Evolutionary conservation across 169 alveolate species (phyloP).

Genomic region (Plasmodium ovale): DNA sequence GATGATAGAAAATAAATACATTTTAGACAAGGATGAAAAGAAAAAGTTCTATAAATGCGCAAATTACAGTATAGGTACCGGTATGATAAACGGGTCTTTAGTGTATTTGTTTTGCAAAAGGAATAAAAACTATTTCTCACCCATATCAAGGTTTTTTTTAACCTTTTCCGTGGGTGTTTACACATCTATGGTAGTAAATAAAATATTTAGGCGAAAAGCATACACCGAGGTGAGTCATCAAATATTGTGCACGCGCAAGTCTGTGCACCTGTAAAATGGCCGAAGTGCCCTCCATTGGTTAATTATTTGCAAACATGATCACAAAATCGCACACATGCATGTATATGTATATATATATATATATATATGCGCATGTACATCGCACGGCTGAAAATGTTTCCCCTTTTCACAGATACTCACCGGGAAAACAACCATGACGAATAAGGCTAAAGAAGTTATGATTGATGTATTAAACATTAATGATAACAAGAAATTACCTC

Average conservation of each 20-base stretch:
- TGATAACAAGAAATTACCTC: slow-evolving; percentile 6
- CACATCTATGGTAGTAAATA: slow-evolving; percentile 62
- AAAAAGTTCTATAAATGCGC: slow-evolving; percentile 68
- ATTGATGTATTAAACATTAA: slow-evolving; percentile 44
- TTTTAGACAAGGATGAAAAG: slow-evolving; percentile 61
- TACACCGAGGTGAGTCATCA: slow-evolving; percentile 37
- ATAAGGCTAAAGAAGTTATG: slow-evolving; percentile 64
- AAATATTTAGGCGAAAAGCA: slow-evolving; percentile 64
- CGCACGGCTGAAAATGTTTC: not conserved
- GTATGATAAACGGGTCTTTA: slow-evolving; percentile 54
- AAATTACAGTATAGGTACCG: slow-evolving; percentile 63
- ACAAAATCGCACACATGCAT: not conserved
- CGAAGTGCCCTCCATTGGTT: not conserved
- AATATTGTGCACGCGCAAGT: not conserved
- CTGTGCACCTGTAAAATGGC: not conserved
- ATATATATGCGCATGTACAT: not conserved
- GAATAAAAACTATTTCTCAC: slow-evolving; percentile 21
- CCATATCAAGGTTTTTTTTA: slow-evolving; percentile 50
- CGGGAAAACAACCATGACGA: slow-evolving; percentile 55
- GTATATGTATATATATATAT: not conserved
- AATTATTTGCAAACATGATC: not conserved
- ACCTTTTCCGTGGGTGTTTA: slow-evolving; percentile 65
- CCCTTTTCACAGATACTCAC: slow-evolving; percentile 28
- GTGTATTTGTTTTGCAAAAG: slow-evolving; percentile 46
- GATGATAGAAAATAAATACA: slow-evolving; percentile 71